These are phyloP conservation scores for Phytopythium kandeliae DNA, from an alignment of 352 stramenopile genomes.

Conservation along the genomic window DNA sequence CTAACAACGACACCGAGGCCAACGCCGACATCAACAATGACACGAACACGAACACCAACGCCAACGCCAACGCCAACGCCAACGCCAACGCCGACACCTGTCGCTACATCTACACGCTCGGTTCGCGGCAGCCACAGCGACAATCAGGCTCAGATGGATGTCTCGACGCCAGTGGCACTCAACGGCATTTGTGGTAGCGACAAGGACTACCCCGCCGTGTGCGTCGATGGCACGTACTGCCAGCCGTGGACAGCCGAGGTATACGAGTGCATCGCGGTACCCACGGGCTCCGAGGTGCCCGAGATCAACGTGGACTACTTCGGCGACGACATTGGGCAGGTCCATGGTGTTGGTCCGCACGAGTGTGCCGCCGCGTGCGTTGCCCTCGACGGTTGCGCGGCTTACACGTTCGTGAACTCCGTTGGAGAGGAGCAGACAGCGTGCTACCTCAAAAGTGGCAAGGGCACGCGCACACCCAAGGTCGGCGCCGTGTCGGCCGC, in stretches of 20 bases:
- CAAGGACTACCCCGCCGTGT: slow-evolving; percentile 8
- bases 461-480: slow-evolving; percentile 1
- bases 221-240: slow-evolving; percentile 14
- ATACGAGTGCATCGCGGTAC: slow-evolving; percentile 24
- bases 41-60: no score
- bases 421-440: slow-evolving; percentile 11
- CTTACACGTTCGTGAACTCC: slow-evolving; percentile 23
- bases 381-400: slow-evolving; percentile 7
- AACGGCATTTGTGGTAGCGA: slow-evolving; percentile 15
- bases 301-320: slow-evolving; percentile 24
- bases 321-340: slow-evolving; percentile 14
- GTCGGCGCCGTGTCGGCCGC: slow-evolving; percentile 11
- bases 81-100: slow-evolving; percentile 1
- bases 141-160: background rate
- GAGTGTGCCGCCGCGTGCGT: slow-evolving; percentile 9
- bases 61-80: background rate
- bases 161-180: background rate
- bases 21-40: slow-evolving; percentile 1
- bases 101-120: no score
- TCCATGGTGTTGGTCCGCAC: slow-evolving; percentile 5
- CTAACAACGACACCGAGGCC: background rate
- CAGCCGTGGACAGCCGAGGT: slow-evolving; percentile 22
- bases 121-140: background rate
- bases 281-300: slow-evolving; percentile 8
- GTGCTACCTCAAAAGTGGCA: slow-evolving; percentile 31